Evolutionary conservation across 148 eudicot species (phyloP).

Genomic region (Vaccinium corymbosum): DNA sequence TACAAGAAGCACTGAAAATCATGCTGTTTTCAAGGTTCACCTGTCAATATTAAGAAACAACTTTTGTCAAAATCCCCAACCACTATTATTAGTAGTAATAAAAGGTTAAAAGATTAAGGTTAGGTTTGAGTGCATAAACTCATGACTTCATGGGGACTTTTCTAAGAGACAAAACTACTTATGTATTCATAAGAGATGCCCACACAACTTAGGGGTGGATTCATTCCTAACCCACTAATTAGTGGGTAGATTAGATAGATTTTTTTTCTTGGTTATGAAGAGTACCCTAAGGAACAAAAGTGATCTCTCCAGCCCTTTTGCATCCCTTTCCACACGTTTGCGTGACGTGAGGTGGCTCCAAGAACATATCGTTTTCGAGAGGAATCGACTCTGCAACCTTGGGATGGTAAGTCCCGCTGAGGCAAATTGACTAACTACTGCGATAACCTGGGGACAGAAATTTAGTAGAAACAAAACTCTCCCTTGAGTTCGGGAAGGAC

Average conservation of each 20-base stretch:
- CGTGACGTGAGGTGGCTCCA: too few relatives aligned
- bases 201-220: neutral
- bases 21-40: neutral
- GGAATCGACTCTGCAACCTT: too few relatives aligned
- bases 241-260: neutral
- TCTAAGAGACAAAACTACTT: neutral
- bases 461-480: neutral
- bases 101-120: neutral
- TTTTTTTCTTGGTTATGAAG: too few relatives aligned
- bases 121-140: neutral
- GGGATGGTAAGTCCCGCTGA: too few relatives aligned
- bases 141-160: neutral
- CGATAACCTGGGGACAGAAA: neutral
- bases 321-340: too few relatives aligned
- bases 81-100: neutral
- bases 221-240: constrained; percentile 8
- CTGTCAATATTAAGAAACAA: neutral
- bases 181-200: neutral
- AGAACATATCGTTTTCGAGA: too few relatives aligned
- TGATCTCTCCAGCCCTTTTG: too few relatives aligned
- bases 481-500: neutral
- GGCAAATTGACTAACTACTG: too few relatives aligned
- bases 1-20: neutral
- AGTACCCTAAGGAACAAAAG: too few relatives aligned
- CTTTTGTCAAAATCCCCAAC: neutral